Evolutionary conservation across 257 asterid species (phyloP).

Genomic region (Plectranthus barbatus): DNA sequence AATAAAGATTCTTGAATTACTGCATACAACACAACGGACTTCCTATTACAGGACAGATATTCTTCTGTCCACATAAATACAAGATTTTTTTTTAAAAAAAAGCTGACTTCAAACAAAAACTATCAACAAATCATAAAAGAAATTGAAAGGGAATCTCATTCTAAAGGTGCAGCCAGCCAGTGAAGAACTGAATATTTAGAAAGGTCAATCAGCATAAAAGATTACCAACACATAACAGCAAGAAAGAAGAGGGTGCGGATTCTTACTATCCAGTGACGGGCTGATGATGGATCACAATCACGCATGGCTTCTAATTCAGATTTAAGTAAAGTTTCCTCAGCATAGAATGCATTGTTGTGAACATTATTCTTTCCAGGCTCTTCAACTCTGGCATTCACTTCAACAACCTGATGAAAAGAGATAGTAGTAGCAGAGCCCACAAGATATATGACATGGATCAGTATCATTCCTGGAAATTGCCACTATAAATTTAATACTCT

Average conservation of each 20-base stretch:
- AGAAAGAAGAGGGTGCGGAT: conserved; percentile 3
- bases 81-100: too few species aligned
- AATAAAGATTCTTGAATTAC: not conserved
- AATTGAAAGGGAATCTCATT: not conserved
- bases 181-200: not conserved
- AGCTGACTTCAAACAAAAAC: not conserved
- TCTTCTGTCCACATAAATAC: too few species aligned
- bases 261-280: conserved; percentile 95
- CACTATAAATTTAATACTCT: not conserved
- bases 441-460: not conserved
- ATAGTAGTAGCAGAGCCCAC: not conserved
- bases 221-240: not conserved
- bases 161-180: not conserved
- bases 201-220: not conserved
- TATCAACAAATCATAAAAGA: not conserved
- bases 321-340: conserved; percentile 73
- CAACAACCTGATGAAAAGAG: conserved; percentile 57
- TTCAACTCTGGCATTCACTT: conserved; percentile 77
- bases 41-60: too few species aligned
- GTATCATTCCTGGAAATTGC: not conserved
- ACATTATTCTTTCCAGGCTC: conserved; percentile 77
- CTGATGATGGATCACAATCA: conserved; percentile 69
- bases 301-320: conserved; percentile 85
- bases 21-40: not conserved
- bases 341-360: conserved; percentile 84